Conservation (phyloP, 2,329 filamentous ascomycete genomes). For the Stemphylium vesicarium region DNA sequence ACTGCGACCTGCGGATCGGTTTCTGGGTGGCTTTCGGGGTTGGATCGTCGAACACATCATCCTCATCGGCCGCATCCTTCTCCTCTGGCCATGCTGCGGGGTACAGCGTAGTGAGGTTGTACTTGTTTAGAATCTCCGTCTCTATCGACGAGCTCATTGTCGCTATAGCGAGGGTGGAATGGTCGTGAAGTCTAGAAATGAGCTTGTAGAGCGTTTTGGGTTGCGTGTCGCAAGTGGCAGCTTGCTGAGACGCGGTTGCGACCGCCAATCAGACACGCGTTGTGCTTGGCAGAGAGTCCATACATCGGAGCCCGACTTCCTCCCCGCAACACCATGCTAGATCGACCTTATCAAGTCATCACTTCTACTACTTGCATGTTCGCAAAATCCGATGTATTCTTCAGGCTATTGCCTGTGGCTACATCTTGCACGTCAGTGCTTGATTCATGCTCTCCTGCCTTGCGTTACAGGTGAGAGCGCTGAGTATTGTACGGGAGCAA, state of each 20-base stretch:
- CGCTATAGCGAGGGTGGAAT: slow-evolving; percentile 7
- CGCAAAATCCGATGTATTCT: too few species aligned
- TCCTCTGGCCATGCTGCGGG: slow-evolving; percentile 87
- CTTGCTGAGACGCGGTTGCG: slow-evolving; percentile 26
- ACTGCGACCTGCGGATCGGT: slow-evolving; percentile 65
- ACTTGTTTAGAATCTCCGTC: slow-evolving; percentile 82
- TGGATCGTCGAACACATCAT: slow-evolving; percentile 58
- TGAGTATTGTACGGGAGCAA: too few species aligned
- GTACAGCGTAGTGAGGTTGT: slow-evolving; percentile 79
- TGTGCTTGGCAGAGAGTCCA: slow-evolving; percentile 16
- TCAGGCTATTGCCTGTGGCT: too few species aligned
- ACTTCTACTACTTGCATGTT: too few species aligned
- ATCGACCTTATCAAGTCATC: too few species aligned
- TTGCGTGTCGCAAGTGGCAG: slow-evolving; percentile 20
- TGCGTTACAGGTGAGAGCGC: too few species aligned
- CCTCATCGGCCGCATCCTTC: slow-evolving; percentile 71
- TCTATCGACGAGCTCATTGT: slow-evolving; percentile 55
- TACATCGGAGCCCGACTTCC: background rate
- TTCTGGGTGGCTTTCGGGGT: slow-evolving; percentile 28
- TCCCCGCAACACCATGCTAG: background rate
- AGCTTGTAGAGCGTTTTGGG: slow-evolving; percentile 4
- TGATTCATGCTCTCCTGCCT: too few species aligned
- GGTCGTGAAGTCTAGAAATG: slow-evolving; percentile 1
- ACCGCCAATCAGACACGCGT: slow-evolving; percentile 31
- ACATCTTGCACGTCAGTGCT: too few species aligned